These are phyloP conservation scores for Teunomyces pallodes DNA, from an alignment of 805 yeast genomes.

Conservation along the genomic window DNA sequence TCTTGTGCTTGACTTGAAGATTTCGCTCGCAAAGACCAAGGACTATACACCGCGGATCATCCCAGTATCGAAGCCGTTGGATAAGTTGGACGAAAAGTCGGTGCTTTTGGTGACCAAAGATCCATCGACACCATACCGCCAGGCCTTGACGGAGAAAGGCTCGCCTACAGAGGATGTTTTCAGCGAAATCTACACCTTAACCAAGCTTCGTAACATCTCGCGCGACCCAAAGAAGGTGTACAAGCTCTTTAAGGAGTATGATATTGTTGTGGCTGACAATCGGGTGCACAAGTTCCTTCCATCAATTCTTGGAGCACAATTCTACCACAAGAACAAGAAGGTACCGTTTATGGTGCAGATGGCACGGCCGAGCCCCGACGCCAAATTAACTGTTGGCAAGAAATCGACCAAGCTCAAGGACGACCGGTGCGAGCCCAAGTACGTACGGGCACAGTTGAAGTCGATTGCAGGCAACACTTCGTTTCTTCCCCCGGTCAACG, in stretches of 20 bases:
- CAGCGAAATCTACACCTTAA: constrained; percentile 58
- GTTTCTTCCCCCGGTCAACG: constrained; percentile 57
- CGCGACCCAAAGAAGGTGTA: constrained; percentile 44
- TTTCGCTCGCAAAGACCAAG: constrained; percentile 41
- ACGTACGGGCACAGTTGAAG: constrained; percentile 61
- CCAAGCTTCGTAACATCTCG: constrained; percentile 49
- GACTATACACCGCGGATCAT: constrained; percentile 58
- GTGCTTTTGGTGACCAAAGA: constrained; percentile 71
- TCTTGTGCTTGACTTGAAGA: constrained; percentile 48
- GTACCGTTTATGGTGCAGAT: constrained; percentile 68
- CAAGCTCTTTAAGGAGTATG: constrained; percentile 58
- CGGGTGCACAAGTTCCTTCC: constrained; percentile 64
- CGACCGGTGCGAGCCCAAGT: constrained; percentile 63
- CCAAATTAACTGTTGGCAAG: constrained; percentile 30
- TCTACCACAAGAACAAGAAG: constrained; percentile 62
- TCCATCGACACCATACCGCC: constrained; percentile 58
- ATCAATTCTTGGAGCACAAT: constrained; percentile 53
- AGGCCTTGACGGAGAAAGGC: constrained; percentile 45
- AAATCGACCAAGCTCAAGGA: constrained; percentile 46
- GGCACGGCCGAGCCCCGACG: constrained; percentile 39
- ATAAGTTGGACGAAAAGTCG: constrained; percentile 46
- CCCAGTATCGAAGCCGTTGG: constrained; percentile 54
- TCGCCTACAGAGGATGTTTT: constrained; percentile 61
- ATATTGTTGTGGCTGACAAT: constrained; percentile 66
- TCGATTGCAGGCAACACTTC: constrained; percentile 62